These are phyloP conservation scores for Starmerella scarabaei DNA, from an alignment of 805 yeast species.

Conservation along the genomic window DNA sequence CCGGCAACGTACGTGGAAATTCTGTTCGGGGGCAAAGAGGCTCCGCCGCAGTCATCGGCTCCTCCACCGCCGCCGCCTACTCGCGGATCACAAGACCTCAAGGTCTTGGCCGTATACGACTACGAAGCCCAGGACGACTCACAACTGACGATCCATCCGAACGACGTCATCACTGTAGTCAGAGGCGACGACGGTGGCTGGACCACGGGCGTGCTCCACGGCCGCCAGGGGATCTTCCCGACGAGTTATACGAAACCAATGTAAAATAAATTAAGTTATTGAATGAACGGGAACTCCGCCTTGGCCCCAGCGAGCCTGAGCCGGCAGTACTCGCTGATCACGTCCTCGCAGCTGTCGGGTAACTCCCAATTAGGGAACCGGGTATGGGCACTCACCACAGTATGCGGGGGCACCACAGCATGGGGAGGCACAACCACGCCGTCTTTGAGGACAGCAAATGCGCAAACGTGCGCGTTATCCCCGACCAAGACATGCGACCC, in stretches of 20 bases:
- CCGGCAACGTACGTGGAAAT: slow-evolving; percentile 69
- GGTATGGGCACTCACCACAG: slow-evolving; percentile 29
- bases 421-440: slow-evolving; percentile 27
- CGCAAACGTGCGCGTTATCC: slow-evolving; percentile 25
- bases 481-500: slow-evolving; percentile 31
- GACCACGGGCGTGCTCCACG: slow-evolving; percentile 80
- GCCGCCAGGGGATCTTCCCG: slow-evolving; percentile 60
- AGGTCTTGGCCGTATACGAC: slow-evolving; percentile 51
- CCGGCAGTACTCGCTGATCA: slow-evolving; percentile 25
- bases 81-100: slow-evolving; percentile 29
- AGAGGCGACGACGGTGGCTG: slow-evolving; percentile 75
- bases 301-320: slow-evolving; percentile 22
- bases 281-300: slow-evolving; percentile 6
- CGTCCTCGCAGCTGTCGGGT: slow-evolving; percentile 26
- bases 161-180: slow-evolving; percentile 58
- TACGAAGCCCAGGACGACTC: slow-evolving; percentile 68
- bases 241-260: slow-evolving; percentile 45
- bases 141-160: slow-evolving; percentile 58
- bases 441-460: slow-evolving; percentile 29
- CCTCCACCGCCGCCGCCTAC: slow-evolving; percentile 60
- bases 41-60: slow-evolving; percentile 27
- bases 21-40: slow-evolving; percentile 17
- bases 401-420: slow-evolving; percentile 26
- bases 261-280: not conserved
- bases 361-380: slow-evolving; percentile 13